Evolutionary conservation across 78 protist genomes (phyloP), one percentile per base, ranked within the genome.

Genomic region (Dictyostelium capitatum): DNA sequence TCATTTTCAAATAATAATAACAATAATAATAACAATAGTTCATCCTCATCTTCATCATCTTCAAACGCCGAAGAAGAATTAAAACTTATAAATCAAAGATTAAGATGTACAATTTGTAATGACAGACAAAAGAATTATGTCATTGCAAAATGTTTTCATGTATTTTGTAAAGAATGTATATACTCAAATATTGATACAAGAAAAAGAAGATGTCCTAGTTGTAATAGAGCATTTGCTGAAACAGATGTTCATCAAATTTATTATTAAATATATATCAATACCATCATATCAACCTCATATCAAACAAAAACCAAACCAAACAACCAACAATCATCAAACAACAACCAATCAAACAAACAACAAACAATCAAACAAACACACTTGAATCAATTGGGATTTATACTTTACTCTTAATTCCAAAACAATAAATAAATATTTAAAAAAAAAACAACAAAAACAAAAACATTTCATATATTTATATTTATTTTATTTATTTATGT

Each of bases 131-230:
- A 92, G 72, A 87, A 92, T 62, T n/a, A 30, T 54, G 87, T 92
- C 56, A 92, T 92, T 57, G 91, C 96, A 47, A 73, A 87, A 57
- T 92, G 96, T 72, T 92, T 77, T 28, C 96, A 92, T 69, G 91
- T 82, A 47, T 92, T 92, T 80, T 92, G 96, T 50, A 87, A 67
- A 47, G 90, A 75, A 59, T 92, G 96, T 82, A 75, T 92, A 69
- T 79, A 82, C 54, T 79, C 90, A 32, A 82, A 80, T 84, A 82
- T 92, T 3, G 91, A 92, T 59, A 84, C 85, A n/a, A 80, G 96
- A 80, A 79, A 80, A 30, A 69, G 96, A 73, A 82, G 85, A 57
- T 92, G 96, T 62, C 96, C 96, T 15, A 43, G 79, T 59, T 92
- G 96, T 25, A 87, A 80, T 50, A 46, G 85, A 80, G 79, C 96